Base-by-base conservation (phyloP, 192 early-diverging fungal species). In the Coemansia sp. region DNA sequence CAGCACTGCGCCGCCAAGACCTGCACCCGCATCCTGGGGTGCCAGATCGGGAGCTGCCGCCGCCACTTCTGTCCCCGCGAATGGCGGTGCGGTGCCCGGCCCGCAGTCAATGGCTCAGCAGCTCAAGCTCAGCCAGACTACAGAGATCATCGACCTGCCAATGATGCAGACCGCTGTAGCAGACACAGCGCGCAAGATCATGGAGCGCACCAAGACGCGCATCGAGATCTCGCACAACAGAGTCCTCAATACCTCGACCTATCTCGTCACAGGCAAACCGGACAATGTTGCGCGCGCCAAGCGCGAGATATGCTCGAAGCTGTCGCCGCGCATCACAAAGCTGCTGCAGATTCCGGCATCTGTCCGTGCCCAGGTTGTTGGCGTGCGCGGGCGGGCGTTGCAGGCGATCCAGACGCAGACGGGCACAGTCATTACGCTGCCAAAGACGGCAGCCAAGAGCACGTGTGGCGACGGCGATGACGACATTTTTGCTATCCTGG, bases 161-260 rank as follows among this genome's bases (percentile, higher is more conserved):
- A 75, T 76, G 70, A 71, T 68, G 66, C 67, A 69, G 38, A 62
- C 64, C 21, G 72, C 80, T 14, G 78, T 86, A 9, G 84, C 79
- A 46, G 89, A 89, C 34, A 71, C 84, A 11, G 87, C 88, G 52
- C 85, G 85, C 64, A 68, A 80, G 46, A 87, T 90, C n/a, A 89
- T 86, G 72, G 71, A 81, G 57, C 85, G 84, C 46, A 91, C 90
- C 3, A 81, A 86, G 60, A 93, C 94, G 11, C 85, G 87, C 23
- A 96, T 98, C 62, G 93, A 97, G 48, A 85, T 92, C 15, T 92
- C 93, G 45, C 91, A 91, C 36, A 90, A 92, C 83, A 73, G 83
- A 35, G 87, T 84, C 39, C 86, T 87, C 23, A 85, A 87, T 15
- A 89, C 88, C 3, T 87, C 91, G 34, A 95, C 94, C 21, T 93